Conservation (phyloP, 176 grass and related monocot species). For the Themeda triandra region DNA sequence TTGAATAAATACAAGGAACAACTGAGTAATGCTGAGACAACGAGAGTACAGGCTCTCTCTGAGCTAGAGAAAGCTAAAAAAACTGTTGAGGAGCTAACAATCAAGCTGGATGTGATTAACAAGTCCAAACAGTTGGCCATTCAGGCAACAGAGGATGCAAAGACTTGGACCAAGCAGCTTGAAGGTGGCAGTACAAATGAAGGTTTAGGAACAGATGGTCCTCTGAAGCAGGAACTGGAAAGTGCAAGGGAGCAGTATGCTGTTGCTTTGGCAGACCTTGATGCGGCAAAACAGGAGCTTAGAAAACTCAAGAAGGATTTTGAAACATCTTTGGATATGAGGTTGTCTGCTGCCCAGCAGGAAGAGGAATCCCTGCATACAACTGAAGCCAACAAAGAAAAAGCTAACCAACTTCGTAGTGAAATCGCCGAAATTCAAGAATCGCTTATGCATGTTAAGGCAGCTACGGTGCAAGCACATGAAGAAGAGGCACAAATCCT, state of each 20-base stretch:
- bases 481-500: slow-evolving; percentile 77
- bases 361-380: slow-evolving; percentile 72
- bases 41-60: slow-evolving; percentile 69
- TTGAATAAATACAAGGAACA: slow-evolving; percentile 96
- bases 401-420: slow-evolving; percentile 58
- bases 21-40: slow-evolving; percentile 74
- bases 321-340: slow-evolving; percentile 74
- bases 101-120: slow-evolving; percentile 66
- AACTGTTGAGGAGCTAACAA: slow-evolving; percentile 68
- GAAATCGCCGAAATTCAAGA: slow-evolving; percentile 71
- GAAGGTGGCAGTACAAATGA: slow-evolving; percentile 52
- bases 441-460: slow-evolving; percentile 72
- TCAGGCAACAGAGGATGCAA: slow-evolving; percentile 75
- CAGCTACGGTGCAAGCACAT: slow-evolving; percentile 74
- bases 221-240: slow-evolving; percentile 76
- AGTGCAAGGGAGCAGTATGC: slow-evolving; percentile 71
- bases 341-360: slow-evolving; percentile 68
- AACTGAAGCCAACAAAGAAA: slow-evolving; percentile 68
- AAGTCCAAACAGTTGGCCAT: slow-evolving; percentile 83
- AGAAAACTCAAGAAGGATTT: slow-evolving; percentile 96
- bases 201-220: slow-evolving; percentile 53
- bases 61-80: slow-evolving; percentile 88
- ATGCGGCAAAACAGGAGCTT: slow-evolving; percentile 87
- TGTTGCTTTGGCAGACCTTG: slow-evolving; percentile 77
- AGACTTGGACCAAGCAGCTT: slow-evolving; percentile 63